These are phyloP conservation scores for Penicillium verrucosum DNA, from an alignment of 2,329 filamentous ascomycete species.

Conservation along the genomic window DNA sequence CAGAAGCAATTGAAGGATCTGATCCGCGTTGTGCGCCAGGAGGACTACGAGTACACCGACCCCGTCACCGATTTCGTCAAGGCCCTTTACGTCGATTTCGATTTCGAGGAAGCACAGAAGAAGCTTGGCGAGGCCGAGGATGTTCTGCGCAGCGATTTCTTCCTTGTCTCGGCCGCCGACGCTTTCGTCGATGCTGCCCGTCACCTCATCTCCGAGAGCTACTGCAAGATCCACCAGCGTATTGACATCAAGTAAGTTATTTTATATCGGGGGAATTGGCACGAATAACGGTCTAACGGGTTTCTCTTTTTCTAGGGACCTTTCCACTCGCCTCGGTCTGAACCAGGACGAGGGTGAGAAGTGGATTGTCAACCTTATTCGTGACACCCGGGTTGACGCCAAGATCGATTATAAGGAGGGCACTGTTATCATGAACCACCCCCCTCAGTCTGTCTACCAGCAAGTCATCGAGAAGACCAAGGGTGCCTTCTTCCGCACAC, in stretches of 20 bases:
- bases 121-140: conserved; percentile 84
- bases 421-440: conserved; percentile 99
- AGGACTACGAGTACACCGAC: conserved; percentile 95
- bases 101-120: conserved; percentile 94
- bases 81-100: conserved; percentile 92
- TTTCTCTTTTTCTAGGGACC: conserved; percentile 56
- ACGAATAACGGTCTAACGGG: not conserved
- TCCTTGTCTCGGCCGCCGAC: conserved; percentile 80
- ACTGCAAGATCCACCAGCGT: conserved; percentile 99
- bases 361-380: conserved; percentile 99
- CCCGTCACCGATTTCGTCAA: conserved; percentile 95
- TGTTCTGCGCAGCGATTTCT: conserved; percentile 91
- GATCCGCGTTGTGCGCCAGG: conserved; percentile 90
- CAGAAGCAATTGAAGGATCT: conserved; percentile 99
- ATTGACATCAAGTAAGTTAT: conserved; percentile 81
- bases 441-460: conserved; percentile 96
- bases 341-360: conserved; percentile 97
- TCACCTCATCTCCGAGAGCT: conserved; percentile 96
- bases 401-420: conserved; percentile 99
- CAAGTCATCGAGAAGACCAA: conserved; percentile 99
- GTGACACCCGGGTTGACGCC: conserved; percentile 93
- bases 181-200: conserved; percentile 89
- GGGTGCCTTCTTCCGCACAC: conserved; percentile 97
- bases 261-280: not conserved
- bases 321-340: conserved; percentile 85